These are phyloP conservation scores for Testicularia cyperi DNA, from an alignment of 1,284 basidiomycete species.

Conservation along the genomic window DNA sequence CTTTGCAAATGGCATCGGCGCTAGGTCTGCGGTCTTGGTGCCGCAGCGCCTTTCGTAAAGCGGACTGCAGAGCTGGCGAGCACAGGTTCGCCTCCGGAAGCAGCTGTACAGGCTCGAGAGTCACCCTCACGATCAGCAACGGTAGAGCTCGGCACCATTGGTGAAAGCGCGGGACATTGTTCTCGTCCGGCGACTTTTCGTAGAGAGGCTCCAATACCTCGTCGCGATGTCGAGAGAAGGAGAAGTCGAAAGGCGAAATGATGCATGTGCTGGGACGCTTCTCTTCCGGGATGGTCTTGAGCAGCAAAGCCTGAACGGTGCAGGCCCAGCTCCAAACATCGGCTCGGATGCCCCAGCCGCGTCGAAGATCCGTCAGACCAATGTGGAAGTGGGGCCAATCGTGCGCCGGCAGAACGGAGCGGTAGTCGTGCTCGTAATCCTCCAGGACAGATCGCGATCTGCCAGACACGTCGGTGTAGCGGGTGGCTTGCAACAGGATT, in stretches of 20 bases:
- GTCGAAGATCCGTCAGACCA: constrained; percentile 33
- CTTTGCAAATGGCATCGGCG: constrained; percentile 23
- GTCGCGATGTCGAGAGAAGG: constrained; percentile 35
- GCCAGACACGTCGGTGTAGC: constrained; percentile 34
- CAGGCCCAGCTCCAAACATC: constrained; percentile 55
- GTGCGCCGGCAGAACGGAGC: constrained; percentile 12
- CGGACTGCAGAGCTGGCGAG: constrained; percentile 11
- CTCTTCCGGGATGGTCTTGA: constrained; percentile 26
- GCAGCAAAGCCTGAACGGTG: constrained; percentile 37
- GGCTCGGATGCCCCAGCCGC: constrained; percentile 48
- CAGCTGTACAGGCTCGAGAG: constrained; percentile 18
- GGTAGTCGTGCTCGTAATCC: constrained; percentile 40
- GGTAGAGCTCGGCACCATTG: constrained; percentile 45
- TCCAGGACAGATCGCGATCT: constrained; percentile 34
- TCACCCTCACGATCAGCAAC: constrained; percentile 34
- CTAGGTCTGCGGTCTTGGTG: constrained; percentile 37
- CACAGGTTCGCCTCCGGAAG: constrained; percentile 11
- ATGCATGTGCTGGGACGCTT: constrained; percentile 32
- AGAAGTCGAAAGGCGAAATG: constrained; percentile 49
- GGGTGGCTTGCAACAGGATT: constrained; percentile 46
- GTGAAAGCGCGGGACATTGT: constrained; percentile 42
- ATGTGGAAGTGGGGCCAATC: constrained; percentile 24
- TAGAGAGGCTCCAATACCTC: constrained; percentile 40
- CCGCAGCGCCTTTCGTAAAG: constrained; percentile 20
- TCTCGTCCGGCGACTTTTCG: constrained; percentile 26